phyloP scores from a whole-genome alignment of 352 stramenopile species.

The Pythium rhizo-oryzae region DNA sequence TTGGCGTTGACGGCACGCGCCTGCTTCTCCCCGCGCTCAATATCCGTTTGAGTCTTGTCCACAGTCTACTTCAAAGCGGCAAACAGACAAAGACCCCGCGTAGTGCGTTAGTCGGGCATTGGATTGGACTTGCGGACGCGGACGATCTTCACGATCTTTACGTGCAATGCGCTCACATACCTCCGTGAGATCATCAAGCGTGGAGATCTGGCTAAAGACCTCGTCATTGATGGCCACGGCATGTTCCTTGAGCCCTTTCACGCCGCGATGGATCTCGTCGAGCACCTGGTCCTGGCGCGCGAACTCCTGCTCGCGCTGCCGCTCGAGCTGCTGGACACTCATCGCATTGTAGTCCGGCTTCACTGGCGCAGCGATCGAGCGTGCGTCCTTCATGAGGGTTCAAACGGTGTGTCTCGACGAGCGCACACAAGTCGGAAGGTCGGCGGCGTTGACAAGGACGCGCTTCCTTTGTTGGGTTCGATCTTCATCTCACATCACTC shows the following conservation, averaged over 20 bases:
- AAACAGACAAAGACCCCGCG: too few species aligned
- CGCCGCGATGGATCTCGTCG: constrained; percentile 73
- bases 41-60: constrained; percentile 62
- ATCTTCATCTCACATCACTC: too few species aligned
- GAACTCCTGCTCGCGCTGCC: constrained; percentile 48
- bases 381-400: constrained; percentile 1
- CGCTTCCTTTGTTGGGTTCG: too few species aligned
- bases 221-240: constrained; percentile 83
- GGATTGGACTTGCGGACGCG: too few species aligned
- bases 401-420: background rate
- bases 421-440: background rate
- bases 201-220: constrained; percentile 73
- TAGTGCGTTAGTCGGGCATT: too few species aligned
- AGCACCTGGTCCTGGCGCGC: constrained; percentile 67
- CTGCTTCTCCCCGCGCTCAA: constrained; percentile 60
- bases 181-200: constrained; percentile 70
- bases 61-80: constrained; percentile 41
- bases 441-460: too few species aligned
- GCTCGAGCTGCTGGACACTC: constrained; percentile 63
- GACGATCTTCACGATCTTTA: background rate
- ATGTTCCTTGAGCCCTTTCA: constrained; percentile 74
- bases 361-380: too few species aligned
- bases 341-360: constrained; percentile 54
- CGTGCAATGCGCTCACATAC: constrained; percentile 35
- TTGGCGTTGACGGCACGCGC: constrained; percentile 70